Evolutionary conservation across 305 asterid genomes (phyloP), one percentile per base, ranked within the genome.

Genomic region (Fraxinus sp.): DNA sequence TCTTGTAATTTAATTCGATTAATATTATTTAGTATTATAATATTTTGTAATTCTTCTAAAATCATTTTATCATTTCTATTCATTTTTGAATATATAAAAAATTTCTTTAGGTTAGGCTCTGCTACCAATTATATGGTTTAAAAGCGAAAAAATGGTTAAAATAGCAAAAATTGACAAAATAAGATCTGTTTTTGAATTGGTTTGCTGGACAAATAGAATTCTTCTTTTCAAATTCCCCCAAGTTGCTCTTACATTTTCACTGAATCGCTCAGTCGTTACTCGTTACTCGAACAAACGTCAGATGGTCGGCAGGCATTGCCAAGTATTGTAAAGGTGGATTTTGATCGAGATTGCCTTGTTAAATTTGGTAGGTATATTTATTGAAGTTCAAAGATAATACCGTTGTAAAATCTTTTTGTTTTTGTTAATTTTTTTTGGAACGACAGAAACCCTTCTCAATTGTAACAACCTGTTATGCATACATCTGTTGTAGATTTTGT

Each of bases 391-490:
- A 26, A 24, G 72, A 62, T 24, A 66, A 66, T 9, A 66, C n/a
- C 0, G 14, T 24, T 66, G 36, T 66, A 66, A 66, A 66, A 62
- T 66, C 73, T 9, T 55, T 18, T n/a, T n/a, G 3, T 57, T 57
- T 55, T 57, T 57, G 10, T 57, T 66, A 64, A 64, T 1, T 66
- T 66, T 18, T 13, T 22, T 66, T 66, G 14, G 49, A 49, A 6
- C 22, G 43, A 28, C 41, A 24, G 71, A 79, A 85, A 75, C 37
- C 81, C 79, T 66, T 75, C 57, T 30, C 77, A n/a, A 66, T 75
- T 71, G 74, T 52, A 72, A 37, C 57, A 16, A 55, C 77, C 75
- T n/a, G 71, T 55, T 79, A 74, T 41, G 37, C 14, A 22, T 20
- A 22, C n/a, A 13, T 59, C 41, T 26, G 46, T 75, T 36, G 30